phyloP scores from a whole-genome alignment of 345 rosid genomes.

The Corchorus olitorius region DNA sequence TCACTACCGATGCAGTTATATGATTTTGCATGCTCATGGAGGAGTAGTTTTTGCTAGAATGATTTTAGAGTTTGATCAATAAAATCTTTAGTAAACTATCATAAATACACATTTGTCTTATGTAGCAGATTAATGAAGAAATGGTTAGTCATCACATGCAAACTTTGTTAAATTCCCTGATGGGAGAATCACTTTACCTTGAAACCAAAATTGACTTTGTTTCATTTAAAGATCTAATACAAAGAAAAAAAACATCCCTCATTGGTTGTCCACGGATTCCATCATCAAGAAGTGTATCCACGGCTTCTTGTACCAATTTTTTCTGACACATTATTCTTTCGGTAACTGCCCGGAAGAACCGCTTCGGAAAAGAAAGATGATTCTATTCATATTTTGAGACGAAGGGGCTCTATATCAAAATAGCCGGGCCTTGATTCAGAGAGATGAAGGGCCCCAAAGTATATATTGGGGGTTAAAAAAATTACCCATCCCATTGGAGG shows the following conservation, averaged over 20 bases:
- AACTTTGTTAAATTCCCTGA: neutral
- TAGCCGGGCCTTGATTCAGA: too few species aligned
- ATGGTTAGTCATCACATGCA: neutral
- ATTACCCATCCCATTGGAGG: too few species aligned
- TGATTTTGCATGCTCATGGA: neutral
- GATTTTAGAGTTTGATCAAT: neutral
- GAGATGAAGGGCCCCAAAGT: too few species aligned
- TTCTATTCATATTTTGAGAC: too few species aligned
- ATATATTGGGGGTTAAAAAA: too few species aligned
- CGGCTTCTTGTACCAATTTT: too few species aligned
- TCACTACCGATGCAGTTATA: neutral
- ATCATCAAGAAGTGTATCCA: too few species aligned
- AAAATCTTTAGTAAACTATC: neutral
- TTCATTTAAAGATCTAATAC: neutral
- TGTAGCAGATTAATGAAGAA: neutral
- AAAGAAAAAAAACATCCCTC: neutral
- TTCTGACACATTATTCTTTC: too few species aligned
- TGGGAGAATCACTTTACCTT: neutral
- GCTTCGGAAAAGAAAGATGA: too few species aligned
- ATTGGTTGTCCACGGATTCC: too few species aligned
- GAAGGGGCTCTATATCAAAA: too few species aligned
- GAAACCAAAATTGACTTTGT: neutral
- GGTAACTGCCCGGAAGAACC: too few species aligned
- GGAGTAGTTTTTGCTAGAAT: neutral
- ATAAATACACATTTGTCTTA: neutral